Conservation (phyloP, 345 rosid species). For the Arabis alpina region DNA sequence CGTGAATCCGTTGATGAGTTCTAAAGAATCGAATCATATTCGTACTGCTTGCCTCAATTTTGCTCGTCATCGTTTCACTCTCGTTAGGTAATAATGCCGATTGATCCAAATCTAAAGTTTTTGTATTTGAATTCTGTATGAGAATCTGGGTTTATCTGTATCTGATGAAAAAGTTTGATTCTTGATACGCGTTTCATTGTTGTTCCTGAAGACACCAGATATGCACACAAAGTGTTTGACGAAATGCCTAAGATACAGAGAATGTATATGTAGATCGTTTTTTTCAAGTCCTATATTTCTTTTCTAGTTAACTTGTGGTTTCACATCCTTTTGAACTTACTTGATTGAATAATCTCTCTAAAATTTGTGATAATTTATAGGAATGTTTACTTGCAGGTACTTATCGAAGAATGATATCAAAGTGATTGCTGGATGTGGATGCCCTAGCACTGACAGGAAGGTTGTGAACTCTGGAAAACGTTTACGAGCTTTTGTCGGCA, state of each 20-base stretch:
- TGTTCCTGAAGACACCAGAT: too few relatives aligned
- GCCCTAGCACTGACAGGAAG: conserved; percentile 91
- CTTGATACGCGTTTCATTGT: too few relatives aligned
- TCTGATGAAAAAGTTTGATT: neutral
- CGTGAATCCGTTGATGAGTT: conserved; percentile 55
- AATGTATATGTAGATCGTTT: neutral
- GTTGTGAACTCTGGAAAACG: conserved; percentile 91
- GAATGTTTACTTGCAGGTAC: conserved; percentile 48
- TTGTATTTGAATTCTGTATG: neutral
- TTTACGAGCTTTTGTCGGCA: conserved; percentile 68
- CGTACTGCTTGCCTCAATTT: conserved; percentile 87
- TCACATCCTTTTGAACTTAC: neutral
- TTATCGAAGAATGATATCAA: conserved; percentile 76
- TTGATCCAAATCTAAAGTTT: conserved; percentile 1
- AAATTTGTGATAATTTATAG: neutral
- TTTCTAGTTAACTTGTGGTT: neutral
- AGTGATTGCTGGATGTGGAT: conserved; percentile 67
- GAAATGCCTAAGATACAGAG: neutral
- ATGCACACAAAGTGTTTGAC: conserved; percentile 34
- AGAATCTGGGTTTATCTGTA: neutral
- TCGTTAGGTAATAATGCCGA: conserved; percentile 65
- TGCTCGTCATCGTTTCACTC: conserved; percentile 63
- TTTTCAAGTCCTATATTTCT: neutral
- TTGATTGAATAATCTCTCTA: neutral
- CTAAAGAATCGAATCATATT: conserved; percentile 59